Conservation (phyloP, 306 rosid species). For the Sechiopsis laciniata region DNA sequence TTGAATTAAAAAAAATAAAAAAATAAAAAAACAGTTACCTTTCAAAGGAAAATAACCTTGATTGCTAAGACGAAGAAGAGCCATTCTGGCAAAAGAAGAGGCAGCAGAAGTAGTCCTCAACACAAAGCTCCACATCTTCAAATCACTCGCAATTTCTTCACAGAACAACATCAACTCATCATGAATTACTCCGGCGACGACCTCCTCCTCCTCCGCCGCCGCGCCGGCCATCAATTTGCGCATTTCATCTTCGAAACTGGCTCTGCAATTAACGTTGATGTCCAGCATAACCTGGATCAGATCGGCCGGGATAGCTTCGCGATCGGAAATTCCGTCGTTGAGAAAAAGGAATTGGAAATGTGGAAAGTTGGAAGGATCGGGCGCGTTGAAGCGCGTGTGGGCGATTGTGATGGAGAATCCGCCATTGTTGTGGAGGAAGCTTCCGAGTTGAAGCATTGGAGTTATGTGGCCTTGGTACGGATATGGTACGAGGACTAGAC, state of each 20-base stretch:
- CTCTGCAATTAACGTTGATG: constrained; percentile 26
- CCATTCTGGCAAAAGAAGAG: constrained; percentile 5
- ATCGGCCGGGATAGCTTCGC: background rate
- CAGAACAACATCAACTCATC: constrained; percentile 34
- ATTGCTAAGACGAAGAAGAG: background rate
- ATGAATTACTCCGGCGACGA: constrained; percentile 40
- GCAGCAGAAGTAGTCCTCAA: background rate
- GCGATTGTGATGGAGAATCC: constrained; percentile 33
- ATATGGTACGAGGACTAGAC: constrained; percentile 21
- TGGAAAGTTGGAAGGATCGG: constrained; percentile 17
- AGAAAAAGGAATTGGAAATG: constrained; percentile 19
- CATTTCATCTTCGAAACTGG: constrained; percentile 25
- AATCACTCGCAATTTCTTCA: constrained; percentile 28
- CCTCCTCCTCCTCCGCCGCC: constrained; percentile 20
- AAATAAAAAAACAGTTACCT: background rate
- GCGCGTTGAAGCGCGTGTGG: constrained; percentile 29
- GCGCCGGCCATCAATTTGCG: constrained; percentile 25
- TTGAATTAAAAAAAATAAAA: no score
- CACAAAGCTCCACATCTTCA: constrained; percentile 15
- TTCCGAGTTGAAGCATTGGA: constrained; percentile 32
- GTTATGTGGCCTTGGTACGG: constrained; percentile 32
- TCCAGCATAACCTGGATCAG: background rate
- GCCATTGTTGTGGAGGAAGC: constrained; percentile 17
- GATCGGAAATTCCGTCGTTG: background rate
- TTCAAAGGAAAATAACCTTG: background rate